A percentile compares a stretch with the other conserved stretches of the same genome.
phyloP scores from a whole-genome alignment of 495 filamentous ascomycete species.

The Daldinia grandis region DNA sequence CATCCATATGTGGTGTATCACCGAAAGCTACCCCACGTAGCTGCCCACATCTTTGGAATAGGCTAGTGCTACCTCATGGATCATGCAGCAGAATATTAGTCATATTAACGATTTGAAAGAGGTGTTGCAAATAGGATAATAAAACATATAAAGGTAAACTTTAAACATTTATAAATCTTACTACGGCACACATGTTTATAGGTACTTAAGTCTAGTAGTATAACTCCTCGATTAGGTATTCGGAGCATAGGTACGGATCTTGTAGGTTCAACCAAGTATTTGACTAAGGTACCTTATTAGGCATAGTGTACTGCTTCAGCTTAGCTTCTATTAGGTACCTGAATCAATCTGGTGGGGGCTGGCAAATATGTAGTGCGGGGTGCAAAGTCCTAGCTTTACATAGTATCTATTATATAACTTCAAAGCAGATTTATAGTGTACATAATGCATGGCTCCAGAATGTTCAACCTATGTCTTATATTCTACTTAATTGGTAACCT shows the following conservation, averaged over 20 bases:
- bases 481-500: no score
- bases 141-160: neutral
- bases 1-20: neutral
- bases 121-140: neutral
- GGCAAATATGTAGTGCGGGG: neutral
- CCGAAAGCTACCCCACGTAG: conserved; percentile 5
- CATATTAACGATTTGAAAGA: neutral
- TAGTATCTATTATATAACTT: neutral
- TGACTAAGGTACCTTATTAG: no score
- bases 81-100: neutral
- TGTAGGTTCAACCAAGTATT: neutral
- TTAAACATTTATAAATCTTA: neutral
- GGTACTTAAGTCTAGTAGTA: no score
- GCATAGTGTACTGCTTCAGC: no score
- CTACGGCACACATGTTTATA: no score
- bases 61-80: neutral
- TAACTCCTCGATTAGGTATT: no score
- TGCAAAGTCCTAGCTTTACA: neutral
- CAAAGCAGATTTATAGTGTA: no score
- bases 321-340: neutral
- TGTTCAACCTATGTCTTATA: no score
- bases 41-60: neutral
- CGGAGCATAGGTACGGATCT: neutral
- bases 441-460: no score
- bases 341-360: neutral